Percentiles rank a stretch among this genome's conserved stretches.
Evolutionary conservation across 148 eudicot genomes (phyloP).

Genomic region (Cornus florida): DNA sequence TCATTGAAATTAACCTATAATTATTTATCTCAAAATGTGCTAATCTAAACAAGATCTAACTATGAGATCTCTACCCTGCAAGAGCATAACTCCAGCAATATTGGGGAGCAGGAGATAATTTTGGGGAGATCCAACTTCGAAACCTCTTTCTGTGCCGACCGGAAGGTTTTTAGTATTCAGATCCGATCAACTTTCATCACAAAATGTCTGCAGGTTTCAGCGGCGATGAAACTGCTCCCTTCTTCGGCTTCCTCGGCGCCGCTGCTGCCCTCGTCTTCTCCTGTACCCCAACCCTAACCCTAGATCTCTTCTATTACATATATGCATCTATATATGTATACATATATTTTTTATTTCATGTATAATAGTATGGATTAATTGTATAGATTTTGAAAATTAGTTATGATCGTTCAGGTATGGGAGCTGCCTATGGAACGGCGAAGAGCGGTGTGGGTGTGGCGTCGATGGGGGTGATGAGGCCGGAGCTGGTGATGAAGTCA

Average conservation of each 20-base stretch:
- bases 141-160: background rate
- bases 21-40: too few species aligned
- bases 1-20: too few species aligned
- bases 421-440: constrained; percentile 65
- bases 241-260: constrained; percentile 84
- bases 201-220: constrained; percentile 50
- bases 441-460: constrained; percentile 70
- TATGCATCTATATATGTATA: background rate
- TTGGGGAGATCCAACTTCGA: background rate
- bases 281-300: constrained; percentile 32
- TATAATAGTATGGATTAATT: background rate
- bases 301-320: background rate
- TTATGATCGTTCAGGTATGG: constrained; percentile 43
- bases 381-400: background rate
- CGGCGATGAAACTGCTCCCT: constrained; percentile 87
- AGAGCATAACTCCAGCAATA: too few species aligned
- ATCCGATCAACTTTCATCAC: background rate
- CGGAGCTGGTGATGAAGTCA: constrained; percentile 62
- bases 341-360: background rate
- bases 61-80: too few species aligned
- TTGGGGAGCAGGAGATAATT: too few species aligned
- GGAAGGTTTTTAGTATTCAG: background rate
- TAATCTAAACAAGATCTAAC: too few species aligned
- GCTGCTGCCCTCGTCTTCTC: constrained; percentile 82
- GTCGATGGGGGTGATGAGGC: constrained; percentile 73